These are phyloP conservation scores for Pulveroboletus sp. DNA, from an alignment of 768 basidiomycete species.

Conservation along the genomic window DNA sequence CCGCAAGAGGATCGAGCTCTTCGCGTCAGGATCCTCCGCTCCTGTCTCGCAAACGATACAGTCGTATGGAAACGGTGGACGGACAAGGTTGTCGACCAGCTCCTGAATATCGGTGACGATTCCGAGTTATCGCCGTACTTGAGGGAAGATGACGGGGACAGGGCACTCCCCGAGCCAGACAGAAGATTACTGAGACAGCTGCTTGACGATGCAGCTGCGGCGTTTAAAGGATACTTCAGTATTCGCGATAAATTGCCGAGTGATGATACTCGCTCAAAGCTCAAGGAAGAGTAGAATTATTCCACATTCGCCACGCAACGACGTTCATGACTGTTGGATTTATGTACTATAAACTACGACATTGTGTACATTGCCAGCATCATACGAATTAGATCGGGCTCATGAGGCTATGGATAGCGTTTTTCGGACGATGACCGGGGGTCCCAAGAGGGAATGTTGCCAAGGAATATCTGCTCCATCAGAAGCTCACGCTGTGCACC, in stretches of 20 bases:
- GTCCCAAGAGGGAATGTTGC: background rate
- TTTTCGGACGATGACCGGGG: background rate
- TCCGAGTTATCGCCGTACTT: background rate
- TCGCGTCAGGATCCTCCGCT: conserved; percentile 10
- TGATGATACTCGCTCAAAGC: background rate
- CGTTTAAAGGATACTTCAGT: conserved; percentile 12
- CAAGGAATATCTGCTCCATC: background rate
- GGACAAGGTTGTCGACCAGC: conserved; percentile 17
- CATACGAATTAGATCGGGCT: background rate
- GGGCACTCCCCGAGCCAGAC: background rate
- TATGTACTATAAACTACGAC: background rate
- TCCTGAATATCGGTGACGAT: background rate
- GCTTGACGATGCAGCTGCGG: conserved; percentile 15
- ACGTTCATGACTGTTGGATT: background rate
- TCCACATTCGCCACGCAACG: background rate
- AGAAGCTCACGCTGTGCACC: conserved; percentile 26
- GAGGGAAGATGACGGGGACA: background rate
- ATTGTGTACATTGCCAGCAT: background rate
- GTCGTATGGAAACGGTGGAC: conserved; percentile 21
- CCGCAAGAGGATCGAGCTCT: background rate
- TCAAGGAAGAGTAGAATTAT: background rate
- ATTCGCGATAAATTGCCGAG: background rate
- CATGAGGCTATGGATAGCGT: too few species aligned
- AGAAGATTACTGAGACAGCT: conserved; percentile 1
- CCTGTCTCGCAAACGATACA: conserved; percentile 22